Percentiles rank a stretch among this genome's conserved stretches.
Evolutionary conservation across 805 yeast genomes (phyloP).

Genomic region (Sugiyamaella qingdaonensis): DNA sequence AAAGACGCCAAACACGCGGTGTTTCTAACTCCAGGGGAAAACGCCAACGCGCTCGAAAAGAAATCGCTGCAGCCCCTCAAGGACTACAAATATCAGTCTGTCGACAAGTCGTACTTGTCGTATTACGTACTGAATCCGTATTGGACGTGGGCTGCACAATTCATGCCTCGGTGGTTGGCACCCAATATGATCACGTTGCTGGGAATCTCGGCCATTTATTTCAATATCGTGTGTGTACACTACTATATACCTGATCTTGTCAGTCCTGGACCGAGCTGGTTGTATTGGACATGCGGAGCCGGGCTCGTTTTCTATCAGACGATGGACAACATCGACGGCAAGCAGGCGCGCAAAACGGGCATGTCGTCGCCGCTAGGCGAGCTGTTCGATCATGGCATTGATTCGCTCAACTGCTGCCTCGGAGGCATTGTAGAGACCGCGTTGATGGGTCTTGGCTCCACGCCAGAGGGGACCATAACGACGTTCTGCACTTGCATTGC

Average conservation of each 20-base stretch:
- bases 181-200: constrained; percentile 86
- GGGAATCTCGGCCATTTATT: constrained; percentile 67
- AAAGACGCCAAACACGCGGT: background rate
- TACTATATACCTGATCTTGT: constrained; percentile 68
- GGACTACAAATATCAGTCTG: constrained; percentile 37
- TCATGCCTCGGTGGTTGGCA: constrained; percentile 89
- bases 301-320: constrained; percentile 91
- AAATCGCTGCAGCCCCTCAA: constrained; percentile 24
- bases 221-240: constrained; percentile 59
- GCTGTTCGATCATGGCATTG: constrained; percentile 86
- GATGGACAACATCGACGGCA: constrained; percentile 95
- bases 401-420: constrained; percentile 71
- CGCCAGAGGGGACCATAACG: constrained; percentile 69
- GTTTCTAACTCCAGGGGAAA: constrained; percentile 10
- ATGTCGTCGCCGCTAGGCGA: constrained; percentile 95
- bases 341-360: constrained; percentile 91
- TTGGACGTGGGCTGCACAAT: constrained; percentile 73
- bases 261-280: constrained; percentile 64
- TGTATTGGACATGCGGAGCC: constrained; percentile 70
- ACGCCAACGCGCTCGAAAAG: constrained; percentile 16
- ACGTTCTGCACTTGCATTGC: constrained; percentile 67
- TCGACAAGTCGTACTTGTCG: constrained; percentile 79
- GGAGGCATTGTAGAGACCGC: constrained; percentile 72
- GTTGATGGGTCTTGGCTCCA: constrained; percentile 71
- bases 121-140: constrained; percentile 75